Percentiles rank a stretch among this genome's conserved stretches.
Evolutionary conservation across 176 grass and related monocot species (phyloP).

Genomic region (Hyparrhenia diplandra): DNA sequence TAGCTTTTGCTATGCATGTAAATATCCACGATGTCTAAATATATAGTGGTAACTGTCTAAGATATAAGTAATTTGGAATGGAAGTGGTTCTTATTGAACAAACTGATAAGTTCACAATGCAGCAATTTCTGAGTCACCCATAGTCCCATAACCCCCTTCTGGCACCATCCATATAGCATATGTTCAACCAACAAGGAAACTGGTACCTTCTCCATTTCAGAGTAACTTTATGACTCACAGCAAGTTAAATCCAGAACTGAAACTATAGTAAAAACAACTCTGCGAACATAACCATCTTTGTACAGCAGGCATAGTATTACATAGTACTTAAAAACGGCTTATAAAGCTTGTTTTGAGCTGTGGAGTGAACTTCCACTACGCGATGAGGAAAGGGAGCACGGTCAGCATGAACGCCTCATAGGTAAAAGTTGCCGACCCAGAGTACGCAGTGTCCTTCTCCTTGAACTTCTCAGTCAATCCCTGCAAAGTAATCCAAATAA

Average conservation of each 20-base stretch:
- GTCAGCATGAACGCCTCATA: constrained; percentile 92
- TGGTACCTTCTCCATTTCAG: background rate
- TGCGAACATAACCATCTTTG: background rate
- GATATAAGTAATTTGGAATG: too few relatives aligned
- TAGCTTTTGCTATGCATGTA: too few relatives aligned
- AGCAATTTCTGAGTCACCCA: background rate
- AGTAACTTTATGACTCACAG: background rate
- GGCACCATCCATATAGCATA: background rate
- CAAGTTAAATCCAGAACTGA: background rate
- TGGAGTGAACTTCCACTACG: constrained; percentile 2
- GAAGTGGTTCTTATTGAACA: background rate
- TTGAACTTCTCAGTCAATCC: constrained; percentile 98
- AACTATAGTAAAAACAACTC: background rate
- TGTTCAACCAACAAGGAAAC: background rate
- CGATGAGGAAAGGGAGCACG: constrained; percentile 81
- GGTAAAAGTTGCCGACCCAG: constrained; percentile 75
- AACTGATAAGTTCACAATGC: background rate
- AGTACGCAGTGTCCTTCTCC: constrained; percentile 64
- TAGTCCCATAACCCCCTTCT: background rate
- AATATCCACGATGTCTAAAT: too few relatives aligned
- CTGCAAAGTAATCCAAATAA: constrained; percentile 36
- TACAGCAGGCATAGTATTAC: background rate
- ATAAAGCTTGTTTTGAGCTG: background rate
- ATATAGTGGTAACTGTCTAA: too few relatives aligned
- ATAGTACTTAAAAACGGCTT: background rate